phyloP scores from a whole-genome alignment of 2,329 filamentous ascomycete genomes.

The Eurotiales sp. region DNA sequence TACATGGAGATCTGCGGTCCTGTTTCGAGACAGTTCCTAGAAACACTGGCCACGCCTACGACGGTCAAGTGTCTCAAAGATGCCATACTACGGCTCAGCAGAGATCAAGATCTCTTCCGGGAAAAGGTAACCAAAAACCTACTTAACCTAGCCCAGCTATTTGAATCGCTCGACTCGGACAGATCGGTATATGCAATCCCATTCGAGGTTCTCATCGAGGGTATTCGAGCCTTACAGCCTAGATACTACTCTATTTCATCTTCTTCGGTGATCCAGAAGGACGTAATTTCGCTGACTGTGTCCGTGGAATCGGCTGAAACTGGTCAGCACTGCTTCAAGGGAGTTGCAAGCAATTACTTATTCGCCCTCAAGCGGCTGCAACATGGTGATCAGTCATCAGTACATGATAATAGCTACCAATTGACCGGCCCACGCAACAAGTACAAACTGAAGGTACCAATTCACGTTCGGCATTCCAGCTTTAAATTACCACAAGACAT shows the following conservation, averaged over 20 bases:
- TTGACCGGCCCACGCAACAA: background rate
- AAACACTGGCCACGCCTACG: too few species aligned
- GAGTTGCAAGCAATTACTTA: conserved; percentile 12
- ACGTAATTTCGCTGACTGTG: conserved; percentile 17
- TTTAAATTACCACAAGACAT: conserved; percentile 18
- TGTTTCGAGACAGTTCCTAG: too few species aligned
- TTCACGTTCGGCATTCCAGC: conserved; percentile 8
- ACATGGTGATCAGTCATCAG: background rate
- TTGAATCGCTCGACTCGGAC: too few species aligned
- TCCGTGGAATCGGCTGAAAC: conserved; percentile 5
- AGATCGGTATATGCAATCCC: too few species aligned
- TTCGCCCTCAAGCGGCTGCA: background rate
- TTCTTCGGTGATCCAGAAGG: conserved; percentile 18
- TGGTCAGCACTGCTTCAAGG: too few species aligned
- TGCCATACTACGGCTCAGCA: too few species aligned
- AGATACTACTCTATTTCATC: conserved; percentile 25
- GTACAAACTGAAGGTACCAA: conserved; percentile 13
- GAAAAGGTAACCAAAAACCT: too few species aligned
- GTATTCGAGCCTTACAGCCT: conserved; percentile 18
- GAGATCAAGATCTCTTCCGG: too few species aligned
- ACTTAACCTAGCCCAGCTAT: too few species aligned
- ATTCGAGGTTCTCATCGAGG: conserved; percentile 22
- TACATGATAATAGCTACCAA: too few species aligned
- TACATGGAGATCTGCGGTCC: too few species aligned
- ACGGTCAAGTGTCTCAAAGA: too few species aligned